Percentiles rank a stretch among this genome's conserved stretches.
Evolutionary conservation across 257 asterid species (phyloP).

Genomic region (Scutellaria minor): DNA sequence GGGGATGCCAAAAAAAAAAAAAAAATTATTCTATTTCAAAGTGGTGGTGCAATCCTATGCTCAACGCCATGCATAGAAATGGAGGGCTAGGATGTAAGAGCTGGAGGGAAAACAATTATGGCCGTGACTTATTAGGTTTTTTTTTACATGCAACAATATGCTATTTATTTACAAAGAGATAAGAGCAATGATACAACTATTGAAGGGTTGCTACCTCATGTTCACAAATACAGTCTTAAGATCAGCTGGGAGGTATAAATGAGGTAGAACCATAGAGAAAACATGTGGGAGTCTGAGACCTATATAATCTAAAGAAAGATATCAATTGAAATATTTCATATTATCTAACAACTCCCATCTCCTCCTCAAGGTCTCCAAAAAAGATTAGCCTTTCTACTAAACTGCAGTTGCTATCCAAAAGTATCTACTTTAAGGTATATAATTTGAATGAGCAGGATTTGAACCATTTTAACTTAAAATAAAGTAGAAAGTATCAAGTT

Average conservation of each 20-base stretch:
- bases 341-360: not conserved
- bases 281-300: not conserved
- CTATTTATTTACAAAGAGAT: not conserved
- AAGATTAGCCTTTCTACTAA: not conserved
- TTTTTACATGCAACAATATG: not conserved
- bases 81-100: no score
- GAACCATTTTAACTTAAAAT: constrained; percentile 11
- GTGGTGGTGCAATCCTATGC: no score
- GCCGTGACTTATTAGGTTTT: not conserved
- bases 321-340: not conserved
- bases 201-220: not conserved
- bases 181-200: not conserved
- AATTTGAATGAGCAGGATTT: constrained; percentile 13
- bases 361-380: constrained; percentile 6
- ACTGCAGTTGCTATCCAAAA: not conserved
- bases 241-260: not conserved
- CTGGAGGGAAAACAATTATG: not conserved
- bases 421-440: not conserved
- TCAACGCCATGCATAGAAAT: no score
- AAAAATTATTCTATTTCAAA: no score
- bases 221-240: not conserved
- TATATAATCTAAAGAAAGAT: not conserved
- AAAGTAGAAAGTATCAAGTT: not conserved
- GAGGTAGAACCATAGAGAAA: not conserved
- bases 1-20: not conserved